A percentile compares a stretch with the other conserved stretches of the same genome.
phyloP scores from a whole-genome alignment of 2,329 filamentous ascomycete genomes.

The Colletotrichum magnum region DNA sequence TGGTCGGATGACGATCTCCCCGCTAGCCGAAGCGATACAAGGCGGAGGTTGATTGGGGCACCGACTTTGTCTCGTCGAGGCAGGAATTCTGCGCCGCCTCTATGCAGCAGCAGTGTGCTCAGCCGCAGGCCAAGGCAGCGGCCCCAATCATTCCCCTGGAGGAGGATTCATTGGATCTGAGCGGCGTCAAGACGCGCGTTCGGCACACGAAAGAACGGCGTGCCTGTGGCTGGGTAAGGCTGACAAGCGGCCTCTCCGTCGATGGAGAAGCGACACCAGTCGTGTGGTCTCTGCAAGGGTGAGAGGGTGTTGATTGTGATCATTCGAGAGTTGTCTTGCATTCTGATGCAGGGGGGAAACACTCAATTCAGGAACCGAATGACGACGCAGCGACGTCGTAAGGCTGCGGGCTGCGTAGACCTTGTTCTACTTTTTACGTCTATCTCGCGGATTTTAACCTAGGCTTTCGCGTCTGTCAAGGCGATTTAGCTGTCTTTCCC shows the following conservation, averaged over 20 bases:
- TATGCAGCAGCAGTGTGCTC: constrained; percentile 13
- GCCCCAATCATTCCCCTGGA: constrained; percentile 11
- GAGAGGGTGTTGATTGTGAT: neutral
- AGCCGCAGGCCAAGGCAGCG: constrained; percentile 17
- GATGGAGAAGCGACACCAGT: neutral
- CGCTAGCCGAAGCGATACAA: neutral
- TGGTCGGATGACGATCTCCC: constrained; percentile 20
- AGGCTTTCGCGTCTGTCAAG: no score
- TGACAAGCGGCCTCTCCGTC: constrained; percentile 33
- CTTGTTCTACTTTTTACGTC: no score
- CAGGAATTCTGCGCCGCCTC: constrained; percentile 29
- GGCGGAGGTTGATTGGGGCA: constrained; percentile 4
- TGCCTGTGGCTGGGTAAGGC: constrained; percentile 37
- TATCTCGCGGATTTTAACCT: no score
- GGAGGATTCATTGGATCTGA: neutral
- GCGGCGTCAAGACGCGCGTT: constrained; percentile 33
- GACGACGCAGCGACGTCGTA: constrained; percentile 1
- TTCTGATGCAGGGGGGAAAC: no score
- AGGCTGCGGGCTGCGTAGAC: neutral
- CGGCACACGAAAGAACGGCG: constrained; percentile 15
- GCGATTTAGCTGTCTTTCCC: neutral
- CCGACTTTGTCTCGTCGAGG: constrained; percentile 5
- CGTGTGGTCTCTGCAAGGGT: neutral
- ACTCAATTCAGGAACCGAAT: neutral
- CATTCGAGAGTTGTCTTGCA: neutral